Evolutionary conservation across 2,329 filamentous ascomycete species (phyloP), one percentile per base, ranked within the genome.

Genomic region (Cladophialophora psammophila): DNA sequence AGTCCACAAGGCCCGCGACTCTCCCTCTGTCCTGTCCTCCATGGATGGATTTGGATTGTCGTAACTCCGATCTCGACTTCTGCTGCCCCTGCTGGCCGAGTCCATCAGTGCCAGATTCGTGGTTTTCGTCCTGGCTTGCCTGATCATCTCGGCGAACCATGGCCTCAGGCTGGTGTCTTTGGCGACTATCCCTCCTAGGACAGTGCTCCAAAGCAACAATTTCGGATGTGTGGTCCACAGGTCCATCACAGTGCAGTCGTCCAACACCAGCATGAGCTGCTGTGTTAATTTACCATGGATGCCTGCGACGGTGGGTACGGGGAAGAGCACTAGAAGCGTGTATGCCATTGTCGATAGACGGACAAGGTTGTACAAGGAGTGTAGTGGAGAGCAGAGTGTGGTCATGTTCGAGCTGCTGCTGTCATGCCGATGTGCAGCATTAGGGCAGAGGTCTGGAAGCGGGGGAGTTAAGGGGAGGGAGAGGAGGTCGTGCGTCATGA

Each of bases 281-380:
- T 64, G 62, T 1, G 75, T 72, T 2, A 80, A 71, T 15, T 63
- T 66, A 1, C 65, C 61, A 5, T 80, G 74, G 0, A 78, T 77
- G 0, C 75, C 74, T 26, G 76, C 77, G 36, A 76, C 75, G 5
- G 73, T 73, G 2, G 78, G 78, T 0, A 80, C 71, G 9, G 79
- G 79, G 66, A 79, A 79, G 54, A 80, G 70, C 7, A 80, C 75
- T 6, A 78, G 74, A 34, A 79, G 75, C 53, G 75, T 74, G 66
- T 77, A 80, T 31, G 79, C 73, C 5, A 78, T 68, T 3, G 72
- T 74, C 1, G 77, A 73, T 6, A 80, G 70, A n/a, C 78, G 78
- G 50, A 73, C 76, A 10, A 75, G 65, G 60, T 80, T 77, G 64
- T 80, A 79, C 8, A 76, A 18, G 5, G 59, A 38, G 5, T 38